Evolutionary conservation across 352 stramenopile species (phyloP), one percentile per base, ranked within the genome.

Genomic region (Pythium pectinolyticum): DNA sequence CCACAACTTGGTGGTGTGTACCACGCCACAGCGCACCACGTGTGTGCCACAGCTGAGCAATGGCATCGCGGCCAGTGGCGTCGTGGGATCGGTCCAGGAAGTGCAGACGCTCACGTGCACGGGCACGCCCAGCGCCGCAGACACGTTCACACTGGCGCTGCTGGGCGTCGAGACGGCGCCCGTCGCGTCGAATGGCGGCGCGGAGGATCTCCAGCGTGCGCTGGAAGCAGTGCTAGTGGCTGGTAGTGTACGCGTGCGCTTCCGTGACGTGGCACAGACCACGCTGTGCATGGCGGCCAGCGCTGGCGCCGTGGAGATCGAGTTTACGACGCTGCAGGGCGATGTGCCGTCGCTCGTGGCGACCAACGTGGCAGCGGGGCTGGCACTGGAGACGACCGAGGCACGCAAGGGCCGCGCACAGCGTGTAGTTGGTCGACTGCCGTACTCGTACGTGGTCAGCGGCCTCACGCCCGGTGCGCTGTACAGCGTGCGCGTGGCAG

Each of bases 401-500:
- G 59, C 73, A 5, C 73, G 80, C 0, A 92, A 90, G 34, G 86
- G 86, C 0, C 31, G 56, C 20, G 28, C 74, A 20, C 86, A 95
- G 47, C 65, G 77, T n/a, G 62, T 75, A 6, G 63, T 96, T n/a
- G 80, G 77, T 2, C 69, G 79, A 6, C 88, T 97, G 50, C 79
- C 79, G 12, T 96, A 96, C 58, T 90, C 86, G 27, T 84, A 92
- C 43, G 74, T 97, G 24, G 80, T 98, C 34, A 77, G 66, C 6
- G 87, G 87, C 1, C 77, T 99, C 8, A 62, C 78, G 3, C 52
- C 83, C 20, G 75, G 84, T 5, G 80, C 87, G n/a, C 66, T 65
- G 5, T 98, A 99, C 63, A 92, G 82, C 32, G 88, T 87, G 3
- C 90, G 95, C 22, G 83, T 99, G 10, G 89, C 92, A 10, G 94